Evolutionary conservation across 352 stramenopile genomes (phyloP), one percentile per base, ranked within the genome.

Genomic region (Halophytophthora polymorphica): DNA sequence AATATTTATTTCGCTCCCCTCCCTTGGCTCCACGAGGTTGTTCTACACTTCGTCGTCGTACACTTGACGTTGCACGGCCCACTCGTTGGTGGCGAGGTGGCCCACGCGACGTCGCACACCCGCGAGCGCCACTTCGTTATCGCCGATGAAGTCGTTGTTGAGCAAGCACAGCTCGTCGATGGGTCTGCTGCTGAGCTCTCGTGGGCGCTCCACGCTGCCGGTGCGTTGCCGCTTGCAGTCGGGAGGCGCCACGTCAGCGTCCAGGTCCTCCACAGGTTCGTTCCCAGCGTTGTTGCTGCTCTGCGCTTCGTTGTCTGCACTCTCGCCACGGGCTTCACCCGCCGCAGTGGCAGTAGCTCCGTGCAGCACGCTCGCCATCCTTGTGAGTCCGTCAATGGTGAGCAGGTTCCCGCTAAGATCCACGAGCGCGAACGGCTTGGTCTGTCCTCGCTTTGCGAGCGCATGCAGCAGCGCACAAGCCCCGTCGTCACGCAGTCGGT

Each of bases 31-130:
- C n/a, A n/a, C n/a, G n/a, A n/a, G n/a, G n/a, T n/a, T n/a, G n/a
- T n/a, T 31, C 60, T 77, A 92, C 7, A 90, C 73, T 66, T 92
- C 82, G 48, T 92, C 82, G 29, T 92, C 82, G 56, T 92, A 92
- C n/a, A 92, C 82, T 56, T 83, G 85, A 19, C 77, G 70, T 45
- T 73, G 73, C 47, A 50, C 67, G 34, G 67, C 63, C 77, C 78
- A 90, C 31, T 79, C 67, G 45, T 90, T 89, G 23, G 71, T 89
- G 23, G 53, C 72, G 36, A 91, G 48, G 35, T 71, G 58, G 17
- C 57, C 51, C n/a, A 88, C 72, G 12, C 54, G 57, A 7, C 33
- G 38, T 33, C 57, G 58, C 11, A 91, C 58, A 0, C 43, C 41
- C 6, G 58, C 37, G 2, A 88, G 49, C 29, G 67, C 49, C 1